Evolutionary conservation across 225 moss, liverwort and hornwort genomes (phyloP), one percentile per base, ranked within the genome.

Genomic region (Climacium dendroides): DNA sequence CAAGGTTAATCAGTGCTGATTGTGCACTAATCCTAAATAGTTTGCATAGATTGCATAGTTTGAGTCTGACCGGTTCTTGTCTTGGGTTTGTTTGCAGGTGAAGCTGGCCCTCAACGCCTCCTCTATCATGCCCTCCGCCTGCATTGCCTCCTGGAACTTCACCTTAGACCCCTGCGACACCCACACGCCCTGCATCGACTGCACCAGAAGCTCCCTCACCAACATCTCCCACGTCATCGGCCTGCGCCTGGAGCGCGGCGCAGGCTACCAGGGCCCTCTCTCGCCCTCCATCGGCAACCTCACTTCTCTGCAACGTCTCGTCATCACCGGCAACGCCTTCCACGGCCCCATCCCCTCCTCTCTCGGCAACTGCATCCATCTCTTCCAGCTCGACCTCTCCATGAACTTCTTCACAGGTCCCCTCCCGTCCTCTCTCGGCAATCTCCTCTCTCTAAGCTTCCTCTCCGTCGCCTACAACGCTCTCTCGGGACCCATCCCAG

Each of bases 71-170:
- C 52, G 6, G 26, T n/a, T 52, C 62, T 61, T 48, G 15, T 65
- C n/a, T 12, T 82, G 50, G 52, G 52, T 65, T 65, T 48, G 11
- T 65, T 65, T 37, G 74, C 93, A 93, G 93, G 89, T 93, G 85
- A 90, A 89, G 85, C 77, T 82, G 88, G 93, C 89, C 48, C 84
- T 93, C 67, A 92, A 93, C 53, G 88, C 85, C n/a, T 92, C 93
- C 60, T 92, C 93, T 28, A 91, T 92, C 75, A 89, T 90, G 76
- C 53, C 41, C 16, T 92, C 90, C 53, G 84, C 93, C 54, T 93
- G 93, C 76, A 62, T 93, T 23, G 89, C 88, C 85, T 87, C 92
- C 24, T 93, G 93, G 93, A 65, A 93, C 79, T 93, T 92, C 85
- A 70, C 89, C 52, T 70, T 79, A 9, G 93, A 93, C 71, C 93